These are phyloP conservation scores for Pleoardoris graminearum DNA, from an alignment of 2,329 filamentous ascomycete genomes.

Conservation along the genomic window DNA sequence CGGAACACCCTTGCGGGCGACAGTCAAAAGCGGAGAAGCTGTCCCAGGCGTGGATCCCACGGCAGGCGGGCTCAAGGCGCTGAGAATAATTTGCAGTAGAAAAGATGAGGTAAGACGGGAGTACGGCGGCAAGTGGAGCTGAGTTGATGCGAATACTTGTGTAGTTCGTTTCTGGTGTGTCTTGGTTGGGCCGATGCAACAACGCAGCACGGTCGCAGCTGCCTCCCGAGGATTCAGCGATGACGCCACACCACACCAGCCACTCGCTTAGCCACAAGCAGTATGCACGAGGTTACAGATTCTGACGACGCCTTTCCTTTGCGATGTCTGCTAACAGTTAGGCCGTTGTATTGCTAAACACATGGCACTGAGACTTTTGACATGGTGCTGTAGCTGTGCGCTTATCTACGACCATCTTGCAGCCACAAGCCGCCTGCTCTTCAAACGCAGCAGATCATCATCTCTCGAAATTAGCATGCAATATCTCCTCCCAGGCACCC, in stretches of 20 bases:
- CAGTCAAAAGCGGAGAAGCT: slow-evolving; percentile 15
- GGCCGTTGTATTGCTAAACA: too few relatives aligned
- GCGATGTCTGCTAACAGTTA: too few relatives aligned
- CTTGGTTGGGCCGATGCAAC: neutral
- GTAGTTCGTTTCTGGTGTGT: neutral
- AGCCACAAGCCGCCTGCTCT: too few relatives aligned
- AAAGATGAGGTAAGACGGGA: neutral
- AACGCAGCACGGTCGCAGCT: slow-evolving; percentile 4
- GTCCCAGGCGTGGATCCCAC: slow-evolving; percentile 11
- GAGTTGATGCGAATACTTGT: neutral
- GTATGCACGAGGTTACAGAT: slow-evolving; percentile 6
- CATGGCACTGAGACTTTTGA: too few relatives aligned
- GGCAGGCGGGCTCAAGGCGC: neutral
- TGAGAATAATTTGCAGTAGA: neutral
- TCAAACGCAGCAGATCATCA: too few relatives aligned
- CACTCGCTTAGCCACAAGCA: neutral
- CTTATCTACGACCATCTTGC: too few relatives aligned
- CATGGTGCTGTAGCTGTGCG: too few relatives aligned
- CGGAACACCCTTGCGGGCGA: slow-evolving; percentile 22
- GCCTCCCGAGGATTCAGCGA: neutral
- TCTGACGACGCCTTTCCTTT: too few relatives aligned
- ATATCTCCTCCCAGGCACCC: too few relatives aligned
- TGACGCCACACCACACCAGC: slow-evolving; percentile 6
- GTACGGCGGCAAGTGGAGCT: neutral
- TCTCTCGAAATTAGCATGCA: too few relatives aligned